Evolutionary conservation across 1,139 yeast genomes (phyloP), one percentile per base, ranked within the genome.

Genomic region (Magnusiomyces paraingens): DNA sequence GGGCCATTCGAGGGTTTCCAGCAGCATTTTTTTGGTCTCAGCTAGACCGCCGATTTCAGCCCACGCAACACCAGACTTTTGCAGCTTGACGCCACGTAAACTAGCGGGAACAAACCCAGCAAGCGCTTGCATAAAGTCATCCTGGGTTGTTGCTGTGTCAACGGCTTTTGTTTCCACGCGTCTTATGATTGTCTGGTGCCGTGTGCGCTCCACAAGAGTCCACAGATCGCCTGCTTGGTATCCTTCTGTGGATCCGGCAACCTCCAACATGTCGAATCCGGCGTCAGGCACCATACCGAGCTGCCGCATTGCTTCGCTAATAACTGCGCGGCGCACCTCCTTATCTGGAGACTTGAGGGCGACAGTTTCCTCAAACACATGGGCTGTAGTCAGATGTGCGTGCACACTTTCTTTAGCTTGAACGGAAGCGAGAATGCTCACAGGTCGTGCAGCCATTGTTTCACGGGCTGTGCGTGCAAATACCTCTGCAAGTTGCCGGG

Each of bases 1-100:
- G 1, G 99, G 99, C 98, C 98, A 91, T 66, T 93, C 98, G 42
- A 93, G 71, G 0, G 98, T 93, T 66, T 93, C 98, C 50, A 90
- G 70, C 22, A 93, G 70, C 0, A 88, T 75, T 11, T 78, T 75
- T 64, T 91, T 93, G 1, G 95, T 95, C 18, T 83, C 86, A 32
- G 71, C 72, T 50, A 93, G 73, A 0, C 97, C 99, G 8, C 98
- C 99, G 62, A 93, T 89, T 61, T 90, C 96, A 1, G 76, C 64
- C 99, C 99, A 93, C 46, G 79, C 78, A 0, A 84, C 81, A 0
- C 83, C 73, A 0, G 91, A 81, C 64, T 87, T 89, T 62, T 89
- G 90, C 14, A 91, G 73, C 65, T 90, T 88, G 14, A 89, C 95
- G 0, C 96, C 96, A 51, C 96, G 78, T 54, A 93, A 72, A 53